Conservation (phyloP, 108 stramenopile species). For the Cyclostephanos invisitatus region DNA sequence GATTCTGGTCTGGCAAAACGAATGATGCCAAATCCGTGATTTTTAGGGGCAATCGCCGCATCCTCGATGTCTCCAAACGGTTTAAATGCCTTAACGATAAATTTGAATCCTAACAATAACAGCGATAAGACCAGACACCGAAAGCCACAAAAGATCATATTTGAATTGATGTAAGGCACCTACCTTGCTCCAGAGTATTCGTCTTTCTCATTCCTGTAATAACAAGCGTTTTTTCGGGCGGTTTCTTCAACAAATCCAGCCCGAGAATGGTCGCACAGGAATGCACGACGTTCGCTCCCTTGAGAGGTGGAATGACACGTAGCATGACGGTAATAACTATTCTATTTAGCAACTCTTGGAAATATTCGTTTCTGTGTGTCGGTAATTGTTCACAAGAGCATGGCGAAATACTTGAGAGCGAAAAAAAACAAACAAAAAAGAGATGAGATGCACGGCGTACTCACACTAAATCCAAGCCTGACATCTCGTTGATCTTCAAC, state of each 20-base stretch:
- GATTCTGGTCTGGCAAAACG: slow-evolving; percentile 67
- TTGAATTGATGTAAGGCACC: neutral
- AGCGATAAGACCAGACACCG: neutral
- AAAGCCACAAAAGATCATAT: neutral
- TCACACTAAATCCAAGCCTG: slow-evolving; percentile 57
- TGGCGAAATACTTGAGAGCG: neutral
- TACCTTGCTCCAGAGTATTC: slow-evolving; percentile 33
- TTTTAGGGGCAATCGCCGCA: slow-evolving; percentile 70
- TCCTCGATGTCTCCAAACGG: slow-evolving; percentile 74
- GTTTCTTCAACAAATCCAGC: slow-evolving; percentile 61
- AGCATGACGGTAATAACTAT: slow-evolving; percentile 67
- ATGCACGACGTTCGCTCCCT: slow-evolving; percentile 77
- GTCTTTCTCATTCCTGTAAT: slow-evolving; percentile 83
- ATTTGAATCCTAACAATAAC: slow-evolving; percentile 9
- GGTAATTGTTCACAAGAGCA: neutral
- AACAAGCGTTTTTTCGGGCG: slow-evolving; percentile 61
- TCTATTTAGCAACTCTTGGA: slow-evolving; percentile 74
- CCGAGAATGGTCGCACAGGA: slow-evolving; percentile 82
- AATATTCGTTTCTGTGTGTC: slow-evolving; percentile 55
- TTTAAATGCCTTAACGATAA: slow-evolving; percentile 57
- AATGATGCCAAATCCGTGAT: slow-evolving; percentile 78
- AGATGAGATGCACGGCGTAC: slow-evolving; percentile 19
- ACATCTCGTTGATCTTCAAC: slow-evolving; percentile 70
- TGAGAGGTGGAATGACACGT: slow-evolving; percentile 57
- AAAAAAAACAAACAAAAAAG: neutral